A percentile compares a stretch with the other conserved stretches of the same genome.
Conservation (phyloP, 495 filamentous ascomycete species). For the Friedmanniomyces simplex region DNA sequence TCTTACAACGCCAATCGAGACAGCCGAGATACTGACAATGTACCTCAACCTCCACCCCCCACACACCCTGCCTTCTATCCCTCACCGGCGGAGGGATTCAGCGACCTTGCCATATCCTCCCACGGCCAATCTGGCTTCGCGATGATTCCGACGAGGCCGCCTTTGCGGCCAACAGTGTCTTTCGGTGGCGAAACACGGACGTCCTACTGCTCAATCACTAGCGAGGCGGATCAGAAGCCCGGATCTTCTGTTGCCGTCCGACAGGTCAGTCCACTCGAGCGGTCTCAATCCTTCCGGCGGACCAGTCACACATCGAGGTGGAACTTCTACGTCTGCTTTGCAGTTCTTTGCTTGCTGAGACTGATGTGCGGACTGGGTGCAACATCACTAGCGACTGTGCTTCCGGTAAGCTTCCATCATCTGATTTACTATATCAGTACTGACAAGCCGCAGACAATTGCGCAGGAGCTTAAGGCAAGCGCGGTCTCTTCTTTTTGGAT, state of each 20-base stretch:
- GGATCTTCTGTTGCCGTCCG: neutral
- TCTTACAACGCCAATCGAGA: neutral
- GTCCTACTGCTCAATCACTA: neutral
- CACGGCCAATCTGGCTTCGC: neutral
- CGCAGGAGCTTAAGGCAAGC: too few species aligned
- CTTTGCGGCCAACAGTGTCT: neutral
- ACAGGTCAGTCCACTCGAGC: neutral
- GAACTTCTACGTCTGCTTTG: neutral
- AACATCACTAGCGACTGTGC: neutral
- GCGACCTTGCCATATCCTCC: neutral
- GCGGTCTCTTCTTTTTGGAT: too few species aligned
- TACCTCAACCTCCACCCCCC: neutral
- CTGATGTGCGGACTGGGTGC: neutral
- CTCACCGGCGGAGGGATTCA: neutral
- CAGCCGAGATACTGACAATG: neutral
- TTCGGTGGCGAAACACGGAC: neutral
- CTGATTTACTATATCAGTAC: neutral
- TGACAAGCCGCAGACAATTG: neutral
- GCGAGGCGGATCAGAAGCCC: neutral
- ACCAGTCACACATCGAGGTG: neutral
- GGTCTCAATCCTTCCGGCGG: neutral
- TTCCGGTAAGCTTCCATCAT: neutral
- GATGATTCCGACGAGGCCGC: neutral
- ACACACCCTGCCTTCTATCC: neutral
- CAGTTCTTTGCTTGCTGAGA: neutral